Evolutionary conservation across 805 yeast species (phyloP).

Genomic region (Myxozyma lipomycoides): DNA sequence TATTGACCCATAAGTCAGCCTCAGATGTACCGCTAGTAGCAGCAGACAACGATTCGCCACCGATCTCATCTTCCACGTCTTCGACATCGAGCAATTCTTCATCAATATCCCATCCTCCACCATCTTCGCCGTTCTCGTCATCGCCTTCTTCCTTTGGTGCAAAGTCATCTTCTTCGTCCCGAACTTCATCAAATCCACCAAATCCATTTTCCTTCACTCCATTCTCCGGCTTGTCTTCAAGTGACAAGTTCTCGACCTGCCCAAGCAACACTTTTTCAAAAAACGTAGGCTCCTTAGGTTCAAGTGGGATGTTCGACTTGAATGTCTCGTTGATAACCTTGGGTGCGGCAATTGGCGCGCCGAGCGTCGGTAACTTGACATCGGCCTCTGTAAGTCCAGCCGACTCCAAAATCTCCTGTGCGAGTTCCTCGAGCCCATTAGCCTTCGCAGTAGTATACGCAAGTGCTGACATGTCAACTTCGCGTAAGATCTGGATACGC

Average conservation of each 20-base stretch:
- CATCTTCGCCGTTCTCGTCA: constrained; percentile 31
- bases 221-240: constrained; percentile 42
- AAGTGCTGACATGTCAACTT: constrained; percentile 77
- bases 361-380: constrained; percentile 54
- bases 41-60: constrained; percentile 45
- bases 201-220: constrained; percentile 24
- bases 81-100: constrained; percentile 44
- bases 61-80: constrained; percentile 44
- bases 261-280: constrained; percentile 83
- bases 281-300: constrained; percentile 65
- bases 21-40: constrained; percentile 47
- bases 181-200: constrained; percentile 30
- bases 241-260: constrained; percentile 59
- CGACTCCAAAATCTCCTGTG: constrained; percentile 64
- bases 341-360: constrained; percentile 44
- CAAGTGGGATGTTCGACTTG: constrained; percentile 73
- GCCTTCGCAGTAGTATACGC: constrained; percentile 92
- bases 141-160: constrained; percentile 26
- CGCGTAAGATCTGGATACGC: constrained; percentile 67
- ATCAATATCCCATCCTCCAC: constrained; percentile 35
- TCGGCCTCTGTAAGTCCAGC: constrained; percentile 63
- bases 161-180: constrained; percentile 29
- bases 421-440: constrained; percentile 73
- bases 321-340: constrained; percentile 48
- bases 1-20: constrained; percentile 75